A percentile compares a stretch with the other conserved stretches of the same genome.
Evolutionary conservation across 257 asterid species (phyloP).

Genomic region (Gardenia jasminoides): DNA sequence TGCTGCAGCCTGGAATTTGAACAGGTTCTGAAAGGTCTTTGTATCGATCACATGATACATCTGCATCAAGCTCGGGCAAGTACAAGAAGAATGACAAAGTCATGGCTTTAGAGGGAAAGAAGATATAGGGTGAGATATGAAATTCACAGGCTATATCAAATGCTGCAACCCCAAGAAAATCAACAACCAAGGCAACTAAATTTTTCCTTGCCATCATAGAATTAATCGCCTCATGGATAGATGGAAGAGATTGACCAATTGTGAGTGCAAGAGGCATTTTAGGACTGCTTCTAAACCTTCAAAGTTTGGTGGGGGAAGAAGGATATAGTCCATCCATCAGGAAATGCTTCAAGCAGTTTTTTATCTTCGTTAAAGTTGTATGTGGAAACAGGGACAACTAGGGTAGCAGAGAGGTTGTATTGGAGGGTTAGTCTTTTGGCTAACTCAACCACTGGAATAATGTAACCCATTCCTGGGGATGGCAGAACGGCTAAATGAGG

Average conservation of each 20-base stretch:
- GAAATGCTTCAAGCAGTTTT: conserved; percentile 9
- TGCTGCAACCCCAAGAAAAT: neutral
- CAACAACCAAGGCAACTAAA: conserved; percentile 2
- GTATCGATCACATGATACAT: neutral
- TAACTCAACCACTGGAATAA: conserved; percentile 23
- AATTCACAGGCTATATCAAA: neutral
- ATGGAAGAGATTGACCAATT: too few species aligned
- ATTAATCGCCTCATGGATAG: neutral
- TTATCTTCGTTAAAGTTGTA: neutral
- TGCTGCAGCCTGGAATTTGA: neutral
- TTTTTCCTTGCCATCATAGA: neutral
- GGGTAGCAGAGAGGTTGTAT: conserved; percentile 9
- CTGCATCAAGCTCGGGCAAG: neutral
- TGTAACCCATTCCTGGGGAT: conserved; percentile 25
- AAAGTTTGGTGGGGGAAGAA: conserved; percentile 2
- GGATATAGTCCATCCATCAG: neutral
- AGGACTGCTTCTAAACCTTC: too few species aligned
- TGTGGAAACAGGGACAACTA: conserved; percentile 13
- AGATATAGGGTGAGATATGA: neutral
- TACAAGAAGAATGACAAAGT: neutral
- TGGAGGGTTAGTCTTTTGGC: conserved; percentile 15
- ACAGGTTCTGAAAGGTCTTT: neutral
- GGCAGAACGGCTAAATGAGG: conserved; percentile 17
- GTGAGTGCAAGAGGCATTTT: too few species aligned
- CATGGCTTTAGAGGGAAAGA: conserved; percentile 3